Evolutionary conservation across 176 grass and related monocot species (phyloP).

Genomic region (Zea luxurians): DNA sequence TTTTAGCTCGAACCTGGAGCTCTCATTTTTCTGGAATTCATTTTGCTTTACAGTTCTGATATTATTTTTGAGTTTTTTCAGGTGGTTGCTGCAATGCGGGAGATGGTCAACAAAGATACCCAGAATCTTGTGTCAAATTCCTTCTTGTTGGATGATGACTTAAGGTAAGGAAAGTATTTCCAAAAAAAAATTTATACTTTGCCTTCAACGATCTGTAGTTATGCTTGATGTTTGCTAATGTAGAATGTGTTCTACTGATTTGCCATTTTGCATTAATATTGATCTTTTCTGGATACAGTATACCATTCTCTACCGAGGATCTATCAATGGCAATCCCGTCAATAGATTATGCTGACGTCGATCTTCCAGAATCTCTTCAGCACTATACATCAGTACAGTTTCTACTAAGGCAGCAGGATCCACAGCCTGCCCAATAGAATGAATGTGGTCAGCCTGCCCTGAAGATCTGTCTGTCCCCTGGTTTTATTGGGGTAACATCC

Average conservation of each 20-base stretch:
- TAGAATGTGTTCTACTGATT: background rate
- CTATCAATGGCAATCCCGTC: constrained; percentile 86
- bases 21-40: constrained; percentile 14
- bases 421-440: constrained; percentile 37
- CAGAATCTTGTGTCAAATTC: constrained; percentile 88
- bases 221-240: background rate
- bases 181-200: background rate
- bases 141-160: constrained; percentile 93
- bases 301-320: constrained; percentile 94
- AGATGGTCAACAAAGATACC: constrained; percentile 87
- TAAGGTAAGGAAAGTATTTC: constrained; percentile 49
- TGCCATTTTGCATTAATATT: constrained; percentile 35
- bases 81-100: constrained; percentile 87
- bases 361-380: constrained; percentile 65
- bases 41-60: constrained; percentile 21
- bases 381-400: constrained; percentile 62
- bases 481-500: constrained; percentile 37
- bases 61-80: constrained; percentile 32
- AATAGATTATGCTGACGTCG: constrained; percentile 63
- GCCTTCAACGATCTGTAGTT: background rate
- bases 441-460: background rate
- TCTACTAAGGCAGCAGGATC: constrained; percentile 51
- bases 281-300: constrained; percentile 57
- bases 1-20: constrained; percentile 20
- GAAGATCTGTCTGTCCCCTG: constrained; percentile 33